These are phyloP conservation scores for Fragaria nilgerrensis DNA, from an alignment of 306 rosid genomes.

Conservation along the genomic window DNA sequence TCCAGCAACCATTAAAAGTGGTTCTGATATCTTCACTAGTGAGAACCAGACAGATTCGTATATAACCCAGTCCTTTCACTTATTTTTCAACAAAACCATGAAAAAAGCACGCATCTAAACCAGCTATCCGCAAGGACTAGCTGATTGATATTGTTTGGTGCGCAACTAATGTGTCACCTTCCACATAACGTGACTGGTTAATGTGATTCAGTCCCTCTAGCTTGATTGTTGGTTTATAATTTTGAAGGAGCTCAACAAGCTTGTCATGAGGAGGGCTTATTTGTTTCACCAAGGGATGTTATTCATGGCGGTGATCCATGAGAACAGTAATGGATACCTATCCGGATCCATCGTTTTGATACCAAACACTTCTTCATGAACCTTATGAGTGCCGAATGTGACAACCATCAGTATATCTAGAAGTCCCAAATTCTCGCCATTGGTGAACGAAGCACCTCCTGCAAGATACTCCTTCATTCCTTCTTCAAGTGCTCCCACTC, in stretches of 20 bases:
- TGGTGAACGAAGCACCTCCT: constrained; percentile 3
- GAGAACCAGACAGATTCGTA: background rate
- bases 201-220: background rate
- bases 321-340: constrained; percentile 18
- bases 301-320: constrained; percentile 13
- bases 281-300: constrained; percentile 23
- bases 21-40: background rate
- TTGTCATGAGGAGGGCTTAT: constrained; percentile 23
- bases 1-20: background rate
- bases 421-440: constrained; percentile 19
- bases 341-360: constrained; percentile 21
- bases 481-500: constrained; percentile 22
- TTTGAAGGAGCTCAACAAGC: constrained; percentile 17
- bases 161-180: background rate
- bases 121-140: background rate
- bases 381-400: constrained; percentile 21
- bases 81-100: background rate
- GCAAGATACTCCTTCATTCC: constrained; percentile 22
- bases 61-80: background rate
- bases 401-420: constrained; percentile 22
- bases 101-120: background rate
- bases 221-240: background rate
- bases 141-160: background rate
- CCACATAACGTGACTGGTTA: background rate
- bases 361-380: constrained; percentile 33